Base-by-base conservation (phyloP, 2,329 filamentous ascomycete genomes). In the Coniochaeta hoffmannii region DNA sequence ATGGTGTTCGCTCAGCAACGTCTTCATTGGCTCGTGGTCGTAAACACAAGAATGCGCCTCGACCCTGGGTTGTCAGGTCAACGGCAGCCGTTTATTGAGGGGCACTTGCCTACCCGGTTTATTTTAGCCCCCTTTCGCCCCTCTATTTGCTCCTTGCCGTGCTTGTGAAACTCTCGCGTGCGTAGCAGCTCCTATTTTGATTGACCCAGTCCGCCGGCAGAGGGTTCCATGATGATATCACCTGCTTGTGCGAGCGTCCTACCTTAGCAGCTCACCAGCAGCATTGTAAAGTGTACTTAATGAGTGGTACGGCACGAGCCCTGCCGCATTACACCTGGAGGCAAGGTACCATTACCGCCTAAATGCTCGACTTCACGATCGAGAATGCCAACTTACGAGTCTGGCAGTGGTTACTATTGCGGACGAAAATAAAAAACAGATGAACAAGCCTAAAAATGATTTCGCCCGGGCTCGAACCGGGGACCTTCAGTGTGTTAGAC, bases 401-500 rank as follows among this genome's bases (percentile, higher is more conserved):
- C n/a, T n/a, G n/a, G 30, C 30, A 32, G 30, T 12, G 7, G 30
- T 32, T 32, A 12, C 30, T 32, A 8, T 12, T 32, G 12, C 12
- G 7, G 30, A 32, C 12, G 30, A 7, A 8, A 32, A 32, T 32
- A 32, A 36, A 22, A 10, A 41, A 9, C 15, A 41, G 2, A 4
- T 14, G 12, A 24, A 19, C 2, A 12, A 4, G 24, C 17, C 36
- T 22, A 41, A 41, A 41, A 24, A 41, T 41, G 36, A 41, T 41
- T 41, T 19, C 17, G 24, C 36, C 36, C 36, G 36, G 63, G 63
- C 53, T 66, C 53, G 64, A 66, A 63, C 64, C 61, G 63, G 59
- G 60, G 63, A 65, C 65, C 64, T 68, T 68, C 63, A 66, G 63
- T 65, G 65, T 68, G 71, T 75, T 75, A 75, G 70, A 74, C 72